These are phyloP conservation scores for Taphrina communis DNA, from an alignment of 1,139 yeast genomes.

Conservation along the genomic window DNA sequence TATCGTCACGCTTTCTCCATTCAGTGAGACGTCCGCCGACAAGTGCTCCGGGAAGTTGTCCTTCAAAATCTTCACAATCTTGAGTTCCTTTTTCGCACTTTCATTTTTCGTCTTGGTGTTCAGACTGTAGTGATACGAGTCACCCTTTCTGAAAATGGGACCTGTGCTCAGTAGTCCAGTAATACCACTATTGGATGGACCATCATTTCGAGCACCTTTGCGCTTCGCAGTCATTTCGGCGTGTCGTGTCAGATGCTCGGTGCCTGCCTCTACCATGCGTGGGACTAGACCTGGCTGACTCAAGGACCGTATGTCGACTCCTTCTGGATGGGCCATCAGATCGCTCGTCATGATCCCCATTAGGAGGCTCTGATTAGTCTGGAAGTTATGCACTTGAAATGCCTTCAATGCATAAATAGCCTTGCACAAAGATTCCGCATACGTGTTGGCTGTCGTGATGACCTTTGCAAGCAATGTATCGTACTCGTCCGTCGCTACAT, in stretches of 20 bases:
- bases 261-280: constrained; percentile 69
- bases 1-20: constrained; percentile 68
- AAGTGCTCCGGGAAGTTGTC: constrained; percentile 82
- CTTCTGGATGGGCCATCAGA: constrained; percentile 17
- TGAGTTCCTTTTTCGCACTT: constrained; percentile 88
- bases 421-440: constrained; percentile 15
- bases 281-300: constrained; percentile 77
- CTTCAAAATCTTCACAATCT: constrained; percentile 91
- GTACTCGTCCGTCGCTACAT: constrained; percentile 94
- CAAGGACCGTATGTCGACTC: constrained; percentile 25
- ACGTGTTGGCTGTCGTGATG: constrained; percentile 24
- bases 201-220: constrained; percentile 54
- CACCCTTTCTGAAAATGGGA: constrained; percentile 26
- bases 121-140: constrained; percentile 55
- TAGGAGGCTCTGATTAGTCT: constrained; percentile 28
- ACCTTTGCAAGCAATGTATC: constrained; percentile 94
- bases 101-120: constrained; percentile 76
- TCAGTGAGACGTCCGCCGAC: constrained; percentile 82
- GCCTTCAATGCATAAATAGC: constrained; percentile 25
- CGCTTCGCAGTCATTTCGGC: not conserved
- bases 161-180: not conserved
- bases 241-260: not conserved
- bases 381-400: constrained; percentile 6
- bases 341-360: constrained; percentile 22
- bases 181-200: constrained; percentile 54